Conservation (phyloP, 129 eudicot genomes). For the Helichrysum umbraculigerum region DNA sequence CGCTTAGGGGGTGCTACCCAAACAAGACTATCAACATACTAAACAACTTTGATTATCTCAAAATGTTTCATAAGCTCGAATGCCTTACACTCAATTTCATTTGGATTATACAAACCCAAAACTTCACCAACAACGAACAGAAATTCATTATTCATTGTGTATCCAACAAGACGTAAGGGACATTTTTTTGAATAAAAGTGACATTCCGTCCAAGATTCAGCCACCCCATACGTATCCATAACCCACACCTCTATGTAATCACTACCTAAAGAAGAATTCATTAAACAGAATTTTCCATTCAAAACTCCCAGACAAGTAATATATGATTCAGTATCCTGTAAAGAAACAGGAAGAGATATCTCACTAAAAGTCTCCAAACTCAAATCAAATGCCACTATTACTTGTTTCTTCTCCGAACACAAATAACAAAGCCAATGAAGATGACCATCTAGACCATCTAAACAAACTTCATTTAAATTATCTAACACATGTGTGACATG, state of each 20-base stretch:
- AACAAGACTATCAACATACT: slow-evolving; percentile 15
- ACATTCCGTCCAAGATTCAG: not conserved
- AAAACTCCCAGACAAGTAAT: not conserved
- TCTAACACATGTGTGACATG: not conserved
- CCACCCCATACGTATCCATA: not conserved
- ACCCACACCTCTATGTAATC: not conserved
- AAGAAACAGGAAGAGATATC: not conserved
- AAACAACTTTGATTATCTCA: not conserved
- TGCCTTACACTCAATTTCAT: not conserved
- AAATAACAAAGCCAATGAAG: slow-evolving; percentile 4
- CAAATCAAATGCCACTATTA: not conserved
- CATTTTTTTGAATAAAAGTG: not conserved
- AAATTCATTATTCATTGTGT: not conserved
- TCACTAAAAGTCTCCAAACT: not conserved
- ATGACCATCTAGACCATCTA: not conserved
- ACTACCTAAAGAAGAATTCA: not conserved
- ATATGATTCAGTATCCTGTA: too few species aligned
- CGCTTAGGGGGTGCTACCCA: slow-evolving; percentile 3
- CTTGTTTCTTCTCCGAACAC: not conserved
- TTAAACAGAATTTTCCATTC: not conserved
- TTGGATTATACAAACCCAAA: not conserved
- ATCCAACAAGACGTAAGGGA: not conserved
- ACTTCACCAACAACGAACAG: not conserved
- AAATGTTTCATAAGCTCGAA: not conserved
- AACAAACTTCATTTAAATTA: not conserved